These are phyloP conservation scores for Polyporus arcularius DNA, from an alignment of 768 basidiomycete species.

Conservation along the genomic window DNA sequence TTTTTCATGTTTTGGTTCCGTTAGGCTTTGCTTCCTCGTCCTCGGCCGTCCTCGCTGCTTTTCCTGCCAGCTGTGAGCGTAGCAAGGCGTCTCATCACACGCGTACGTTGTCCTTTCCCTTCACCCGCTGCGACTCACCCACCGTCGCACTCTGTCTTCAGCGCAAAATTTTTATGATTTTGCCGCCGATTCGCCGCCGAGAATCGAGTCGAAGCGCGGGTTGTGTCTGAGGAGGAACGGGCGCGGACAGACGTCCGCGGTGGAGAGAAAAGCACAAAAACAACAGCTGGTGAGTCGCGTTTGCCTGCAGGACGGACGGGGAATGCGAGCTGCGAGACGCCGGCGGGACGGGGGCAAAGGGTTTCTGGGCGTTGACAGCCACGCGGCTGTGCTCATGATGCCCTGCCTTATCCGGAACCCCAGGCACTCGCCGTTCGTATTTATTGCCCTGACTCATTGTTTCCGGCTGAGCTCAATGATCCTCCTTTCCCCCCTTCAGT, in stretches of 20 bases:
- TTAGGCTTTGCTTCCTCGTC: conserved; percentile 18
- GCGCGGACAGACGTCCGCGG: conserved; percentile 20
- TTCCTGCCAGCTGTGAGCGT: conserved; percentile 18
- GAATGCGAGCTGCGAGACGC: background rate
- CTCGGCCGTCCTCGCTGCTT: conserved; percentile 20
- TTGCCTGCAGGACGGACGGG: background rate
- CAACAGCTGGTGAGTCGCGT: conserved; percentile 22
- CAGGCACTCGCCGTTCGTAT: conserved; percentile 26
- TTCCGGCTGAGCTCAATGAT: conserved; percentile 30
- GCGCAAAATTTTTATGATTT: conserved; percentile 29
- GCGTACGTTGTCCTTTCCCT: background rate
- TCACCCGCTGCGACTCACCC: background rate
- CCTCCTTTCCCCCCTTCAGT: conserved; percentile 28
- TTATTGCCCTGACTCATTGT: conserved; percentile 28
- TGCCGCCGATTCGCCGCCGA: conserved; percentile 29
- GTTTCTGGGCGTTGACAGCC: conserved; percentile 16
- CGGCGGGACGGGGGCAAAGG: conserved; percentile 20
- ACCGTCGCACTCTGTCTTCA: background rate
- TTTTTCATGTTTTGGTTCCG: conserved; percentile 23
- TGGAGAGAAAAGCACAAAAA: conserved; percentile 20
- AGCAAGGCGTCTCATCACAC: conserved; percentile 14
- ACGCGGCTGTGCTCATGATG: conserved; percentile 19
- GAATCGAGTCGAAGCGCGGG: conserved; percentile 23
- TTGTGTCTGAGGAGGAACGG: conserved; percentile 24
- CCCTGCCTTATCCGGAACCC: conserved; percentile 22